phyloP scores from a whole-genome alignment of 345 rosid species.

The Firmiana major region DNA sequence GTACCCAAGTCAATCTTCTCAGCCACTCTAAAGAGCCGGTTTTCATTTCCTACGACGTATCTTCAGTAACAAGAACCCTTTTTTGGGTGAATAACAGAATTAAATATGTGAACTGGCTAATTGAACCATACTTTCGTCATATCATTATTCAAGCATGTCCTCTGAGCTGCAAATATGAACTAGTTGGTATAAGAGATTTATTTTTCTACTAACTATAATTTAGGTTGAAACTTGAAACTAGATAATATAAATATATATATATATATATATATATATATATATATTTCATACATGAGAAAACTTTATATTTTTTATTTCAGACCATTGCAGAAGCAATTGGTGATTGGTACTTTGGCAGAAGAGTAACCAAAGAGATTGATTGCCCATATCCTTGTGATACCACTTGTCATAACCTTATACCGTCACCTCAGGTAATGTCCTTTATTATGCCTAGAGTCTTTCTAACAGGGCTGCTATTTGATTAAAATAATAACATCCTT shows the following conservation, averaged over 20 bases:
- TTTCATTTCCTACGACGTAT: not conserved
- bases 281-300: too few species aligned
- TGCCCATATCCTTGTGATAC: slow-evolving; percentile 77
- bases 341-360: slow-evolving; percentile 82
- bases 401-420: slow-evolving; percentile 69
- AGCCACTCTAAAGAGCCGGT: not conserved
- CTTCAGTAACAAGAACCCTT: not conserved
- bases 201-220: not conserved
- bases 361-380: slow-evolving; percentile 50
- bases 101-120: not conserved
- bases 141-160: not conserved
- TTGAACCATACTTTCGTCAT: not conserved
- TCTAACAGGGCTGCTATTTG: not conserved
- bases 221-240: not conserved
- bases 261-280: too few species aligned
- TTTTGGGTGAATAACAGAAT: not conserved
- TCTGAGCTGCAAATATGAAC: not conserved
- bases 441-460: not conserved
- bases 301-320: slow-evolving; percentile 29
- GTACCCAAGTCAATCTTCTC: not conserved
- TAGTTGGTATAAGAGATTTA: not conserved
- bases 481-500: slow-evolving; percentile 5
- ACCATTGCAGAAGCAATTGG: slow-evolving; percentile 83
- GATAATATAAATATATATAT: too few species aligned
- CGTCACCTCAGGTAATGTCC: slow-evolving; percentile 26